Base-by-base conservation (phyloP, 352 stramenopile species). In the Phytophthora idaei region DNA sequence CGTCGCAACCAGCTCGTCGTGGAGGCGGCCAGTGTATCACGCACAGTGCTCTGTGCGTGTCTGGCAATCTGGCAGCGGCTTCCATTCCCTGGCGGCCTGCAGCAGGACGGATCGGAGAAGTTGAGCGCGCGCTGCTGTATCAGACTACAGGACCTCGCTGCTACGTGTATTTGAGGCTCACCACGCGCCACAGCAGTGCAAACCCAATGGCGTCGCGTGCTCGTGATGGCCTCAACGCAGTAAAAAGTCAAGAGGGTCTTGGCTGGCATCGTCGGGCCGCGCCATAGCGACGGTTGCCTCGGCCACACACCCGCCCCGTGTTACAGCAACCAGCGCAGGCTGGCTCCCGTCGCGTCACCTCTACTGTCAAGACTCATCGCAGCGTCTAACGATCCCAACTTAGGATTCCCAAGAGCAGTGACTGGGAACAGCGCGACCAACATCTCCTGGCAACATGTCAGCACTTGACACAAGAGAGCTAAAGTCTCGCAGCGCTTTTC, bases 301-400 rank as follows among this genome's bases (percentile, higher is more conserved):
- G 36, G 36, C 36, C 36, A 42, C 58, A 67, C 64, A 63, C 54
- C 57, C 51, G 64, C 42, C 27, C 31, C 34, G 49, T 31, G 37
- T 62, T 54, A 55, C 57, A 53, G 29, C 51, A 25, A 37, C 17
- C 54, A 44, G 14, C 45, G 36, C 29, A 15, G 34, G 57, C 29
- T 42, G 2, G 36, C 36, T 42, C 12, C 32, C 32, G 32, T 37
- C 32, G 27, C 46, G 47, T 50, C 41, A 49, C n/a, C 50, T 54
- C 39, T 28, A 34, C 62, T 54, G 46, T 60, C 49, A 56, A 60
- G 61, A 70, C 61, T 74, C 54, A 70, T 67, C 45, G 54, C 29
- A 57, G 41, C 36, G 59, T 74, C 69, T 74, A 62, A 70, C 55
- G 66, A 49, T 46, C 41, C 53, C 17, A 44, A 53, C 12, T 6